Evolutionary conservation across 2,329 filamentous ascomycete species (phyloP), one percentile per base, ranked within the genome.

Genomic region (Nigrospora oryzae): DNA sequence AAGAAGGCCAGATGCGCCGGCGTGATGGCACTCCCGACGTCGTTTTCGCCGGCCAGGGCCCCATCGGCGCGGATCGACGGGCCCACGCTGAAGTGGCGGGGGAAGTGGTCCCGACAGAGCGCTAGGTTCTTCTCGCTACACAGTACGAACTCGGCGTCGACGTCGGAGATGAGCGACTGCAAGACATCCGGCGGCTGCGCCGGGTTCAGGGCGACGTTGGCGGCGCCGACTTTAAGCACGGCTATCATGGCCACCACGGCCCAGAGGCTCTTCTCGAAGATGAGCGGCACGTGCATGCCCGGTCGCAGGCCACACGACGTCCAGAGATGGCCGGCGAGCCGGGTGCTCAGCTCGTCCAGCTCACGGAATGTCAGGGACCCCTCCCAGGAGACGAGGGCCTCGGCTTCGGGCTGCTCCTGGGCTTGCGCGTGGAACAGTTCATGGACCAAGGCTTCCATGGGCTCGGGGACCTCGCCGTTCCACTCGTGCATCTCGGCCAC

Each of bases 201-300:
- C 14, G 43, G 36, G 8, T 40, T 34, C 14, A 45, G 32, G 16
- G 38, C 36, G 12, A 45, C 43, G 23, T 40, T 35, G n/a, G 37
- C 31, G 3, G 43, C 43, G 4, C 43, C 43, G 5, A 45, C 16
- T 7, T 40, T 38, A 3, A 45, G 17, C 10, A 40, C 37, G 5
- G 43, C 43, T 17, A 45, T 33, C 15, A 46, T 39, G 5, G 43
- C 37, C 3, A 45, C 43, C 10, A 45, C 37, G 2, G 43, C 38
- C 43, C 37, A 40, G 3, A 28, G 19, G 19, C 31, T 30, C 31
- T 40, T 45, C 11, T 45, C 43, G 28, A 45, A 40, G 11, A 33
- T n/a, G 12, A 45, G 16, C 5, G 43, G 43, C 8, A 45, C 43
- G 28, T 23, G 31, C 33, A 40, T 36, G 11, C 33, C 36, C 5